These are phyloP conservation scores for Metschnikowia kunwiensis DNA, from an alignment of 805 yeast species.

Conservation along the genomic window DNA sequence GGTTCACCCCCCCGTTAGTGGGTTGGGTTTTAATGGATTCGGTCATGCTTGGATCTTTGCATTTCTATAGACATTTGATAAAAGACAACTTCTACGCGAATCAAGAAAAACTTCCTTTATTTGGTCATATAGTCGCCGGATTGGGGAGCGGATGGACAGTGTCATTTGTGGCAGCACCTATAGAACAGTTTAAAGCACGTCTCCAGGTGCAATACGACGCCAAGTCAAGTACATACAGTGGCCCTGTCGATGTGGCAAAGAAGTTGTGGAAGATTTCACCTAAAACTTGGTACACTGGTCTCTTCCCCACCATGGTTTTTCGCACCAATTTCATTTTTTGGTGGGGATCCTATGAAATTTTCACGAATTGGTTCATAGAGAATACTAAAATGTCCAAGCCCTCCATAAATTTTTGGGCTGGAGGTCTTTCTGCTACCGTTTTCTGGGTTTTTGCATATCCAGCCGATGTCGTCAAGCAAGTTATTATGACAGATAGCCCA, in stretches of 20 bases:
- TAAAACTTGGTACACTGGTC: constrained; percentile 61
- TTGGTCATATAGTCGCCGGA: constrained; percentile 73
- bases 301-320: constrained; percentile 82
- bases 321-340: constrained; percentile 83
- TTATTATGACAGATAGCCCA: constrained; percentile 76
- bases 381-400: constrained; percentile 66
- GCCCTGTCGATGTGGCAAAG: constrained; percentile 74
- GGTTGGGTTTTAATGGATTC: constrained; percentile 96
- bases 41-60: constrained; percentile 83
- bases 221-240: constrained; percentile 58
- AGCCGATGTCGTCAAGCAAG: constrained; percentile 83
- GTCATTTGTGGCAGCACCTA: constrained; percentile 92
- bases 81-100: constrained; percentile 62
- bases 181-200: constrained; percentile 84
- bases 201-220: constrained; percentile 89
- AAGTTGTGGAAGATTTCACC: constrained; percentile 62
- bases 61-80: constrained; percentile 66
- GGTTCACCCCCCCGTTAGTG: constrained; percentile 87
- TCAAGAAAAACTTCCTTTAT: constrained; percentile 62
- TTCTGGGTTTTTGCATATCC: constrained; percentile 92
- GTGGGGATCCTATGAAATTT: constrained; percentile 91
- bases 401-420: constrained; percentile 84
- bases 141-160: constrained; percentile 91
- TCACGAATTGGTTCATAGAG: constrained; percentile 64
- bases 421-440: constrained; percentile 81